Percentiles rank a stretch among this genome's conserved stretches.
phyloP scores from a whole-genome alignment of 495 filamentous ascomycete species.

The Penicillium macrosclerotiorum region DNA sequence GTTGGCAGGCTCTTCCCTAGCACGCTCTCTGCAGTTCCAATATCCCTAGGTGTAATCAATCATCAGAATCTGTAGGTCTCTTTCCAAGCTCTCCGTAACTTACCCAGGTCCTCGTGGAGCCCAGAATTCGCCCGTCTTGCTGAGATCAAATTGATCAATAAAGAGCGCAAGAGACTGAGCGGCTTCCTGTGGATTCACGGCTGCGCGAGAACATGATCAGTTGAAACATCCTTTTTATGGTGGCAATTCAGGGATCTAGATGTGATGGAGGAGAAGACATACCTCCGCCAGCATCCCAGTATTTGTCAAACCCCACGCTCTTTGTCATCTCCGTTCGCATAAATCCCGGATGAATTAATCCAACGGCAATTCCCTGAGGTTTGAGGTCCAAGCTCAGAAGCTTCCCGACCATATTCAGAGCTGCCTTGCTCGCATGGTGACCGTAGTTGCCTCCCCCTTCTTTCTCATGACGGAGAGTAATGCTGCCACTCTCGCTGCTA shows the following conservation, averaged over 20 bases:
- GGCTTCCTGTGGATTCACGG: conserved; percentile 66
- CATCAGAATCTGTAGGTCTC: not conserved
- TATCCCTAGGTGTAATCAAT: conserved; percentile 50
- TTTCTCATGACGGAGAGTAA: conserved; percentile 61
- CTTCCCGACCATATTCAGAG: conserved; percentile 73
- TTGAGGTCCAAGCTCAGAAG: conserved; percentile 67
- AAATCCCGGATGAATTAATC: conserved; percentile 69
- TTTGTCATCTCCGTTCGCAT: conserved; percentile 75
- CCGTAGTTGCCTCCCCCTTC: conserved; percentile 72
- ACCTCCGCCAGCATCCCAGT: conserved; percentile 66
- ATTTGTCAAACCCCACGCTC: conserved; percentile 68
- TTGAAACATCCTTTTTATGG: not conserved
- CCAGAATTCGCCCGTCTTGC: conserved; percentile 68
- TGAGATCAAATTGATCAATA: conserved; percentile 59
- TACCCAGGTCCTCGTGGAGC: conserved; percentile 65
- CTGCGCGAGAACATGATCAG: conserved; percentile 28
- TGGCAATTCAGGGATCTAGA: too few relatives aligned
- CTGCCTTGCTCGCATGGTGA: conserved; percentile 71
- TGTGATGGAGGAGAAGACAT: conserved; percentile 14
- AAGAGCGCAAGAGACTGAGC: conserved; percentile 61
- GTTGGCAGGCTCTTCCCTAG: conserved; percentile 60
- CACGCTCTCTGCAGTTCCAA: conserved; percentile 64
- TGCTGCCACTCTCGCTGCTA: conserved; percentile 66
- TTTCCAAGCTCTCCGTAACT: conserved; percentile 15
- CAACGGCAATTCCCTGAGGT: conserved; percentile 60